A percentile compares a stretch with the other conserved stretches of the same genome.
These are phyloP conservation scores for Ogataea naganishii DNA, from an alignment of 805 yeast species.

Conservation along the genomic window DNA sequence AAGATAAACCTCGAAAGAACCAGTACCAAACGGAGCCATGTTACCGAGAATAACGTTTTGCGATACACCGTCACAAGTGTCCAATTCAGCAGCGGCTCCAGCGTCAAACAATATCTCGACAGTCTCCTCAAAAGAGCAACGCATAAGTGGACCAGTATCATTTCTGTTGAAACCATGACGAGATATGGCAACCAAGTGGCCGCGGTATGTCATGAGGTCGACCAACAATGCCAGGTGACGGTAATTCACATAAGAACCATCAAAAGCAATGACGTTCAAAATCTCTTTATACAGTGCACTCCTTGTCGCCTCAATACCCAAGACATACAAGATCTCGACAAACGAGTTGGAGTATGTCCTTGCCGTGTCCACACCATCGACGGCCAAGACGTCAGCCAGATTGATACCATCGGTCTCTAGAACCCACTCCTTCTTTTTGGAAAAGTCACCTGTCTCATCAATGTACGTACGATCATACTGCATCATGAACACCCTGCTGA, in stretches of 20 bases:
- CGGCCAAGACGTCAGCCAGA: conserved; percentile 87
- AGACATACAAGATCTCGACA: conserved; percentile 87
- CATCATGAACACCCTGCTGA: conserved; percentile 86
- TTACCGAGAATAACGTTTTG: conserved; percentile 97
- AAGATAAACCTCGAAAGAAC: conserved; percentile 91
- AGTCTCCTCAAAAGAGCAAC: conserved; percentile 98
- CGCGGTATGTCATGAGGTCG: conserved; percentile 97
- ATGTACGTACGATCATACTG: conserved; percentile 66
- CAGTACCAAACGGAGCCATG: conserved; percentile 98
- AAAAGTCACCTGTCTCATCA: conserved; percentile 77
- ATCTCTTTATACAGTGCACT: conserved; percentile 90
- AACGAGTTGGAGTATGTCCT: conserved; percentile 94
- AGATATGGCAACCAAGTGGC: conserved; percentile 96
- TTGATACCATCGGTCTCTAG: conserved; percentile 98
- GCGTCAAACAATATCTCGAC: conserved; percentile 97
- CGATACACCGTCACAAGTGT: conserved; percentile 97
- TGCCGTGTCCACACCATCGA: conserved; percentile 87
- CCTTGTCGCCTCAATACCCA: conserved; percentile 98
- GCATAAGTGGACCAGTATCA: conserved; percentile 98
- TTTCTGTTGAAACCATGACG: conserved; percentile 99
- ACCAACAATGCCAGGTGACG: conserved; percentile 97
- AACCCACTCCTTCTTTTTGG: conserved; percentile 93
- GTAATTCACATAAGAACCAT: conserved; percentile 98
- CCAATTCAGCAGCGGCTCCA: conserved; percentile 95
- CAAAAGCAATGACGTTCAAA: conserved; percentile 95